Evolutionary conservation across 305 asterid species (phyloP).

Genomic region (Rubia tinctorum): DNA sequence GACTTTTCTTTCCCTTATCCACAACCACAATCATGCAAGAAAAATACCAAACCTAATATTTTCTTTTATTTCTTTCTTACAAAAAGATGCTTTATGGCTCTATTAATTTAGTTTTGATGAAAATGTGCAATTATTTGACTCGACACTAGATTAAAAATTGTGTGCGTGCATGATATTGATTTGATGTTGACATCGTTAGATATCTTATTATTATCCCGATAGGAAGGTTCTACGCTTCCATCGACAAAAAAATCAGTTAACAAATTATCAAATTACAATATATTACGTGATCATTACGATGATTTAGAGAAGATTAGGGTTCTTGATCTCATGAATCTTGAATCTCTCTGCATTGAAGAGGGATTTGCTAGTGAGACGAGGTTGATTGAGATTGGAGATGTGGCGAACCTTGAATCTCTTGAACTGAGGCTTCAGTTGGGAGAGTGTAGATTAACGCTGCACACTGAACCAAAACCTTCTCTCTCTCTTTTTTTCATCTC

Average conservation of each 20-base stretch:
- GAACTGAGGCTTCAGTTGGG: not conserved
- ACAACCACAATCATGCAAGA: not conserved
- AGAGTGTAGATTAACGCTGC: not conserved
- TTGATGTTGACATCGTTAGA: no score
- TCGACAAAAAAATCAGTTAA: no score
- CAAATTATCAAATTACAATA: no score
- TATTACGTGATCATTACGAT: no score
- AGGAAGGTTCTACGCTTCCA: no score
- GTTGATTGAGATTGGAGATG: not conserved
- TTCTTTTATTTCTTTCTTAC: no score
- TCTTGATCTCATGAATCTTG: not conserved
- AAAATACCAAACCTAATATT: not conserved
- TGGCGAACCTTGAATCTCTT: not conserved
- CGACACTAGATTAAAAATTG: no score
- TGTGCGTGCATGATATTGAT: no score
- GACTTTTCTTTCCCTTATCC: not conserved
- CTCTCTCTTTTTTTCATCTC: not conserved
- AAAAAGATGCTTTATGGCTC: not conserved
- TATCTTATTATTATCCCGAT: no score
- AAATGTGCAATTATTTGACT: no score
- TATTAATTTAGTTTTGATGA: no score
- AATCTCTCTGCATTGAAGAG: not conserved
- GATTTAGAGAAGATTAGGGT: not conserved
- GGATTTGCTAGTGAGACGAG: not conserved
- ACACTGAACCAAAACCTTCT: not conserved